These are phyloP conservation scores for Cinchona pubescens DNA, from an alignment of 257 asterid species.

Conservation along the genomic window DNA sequence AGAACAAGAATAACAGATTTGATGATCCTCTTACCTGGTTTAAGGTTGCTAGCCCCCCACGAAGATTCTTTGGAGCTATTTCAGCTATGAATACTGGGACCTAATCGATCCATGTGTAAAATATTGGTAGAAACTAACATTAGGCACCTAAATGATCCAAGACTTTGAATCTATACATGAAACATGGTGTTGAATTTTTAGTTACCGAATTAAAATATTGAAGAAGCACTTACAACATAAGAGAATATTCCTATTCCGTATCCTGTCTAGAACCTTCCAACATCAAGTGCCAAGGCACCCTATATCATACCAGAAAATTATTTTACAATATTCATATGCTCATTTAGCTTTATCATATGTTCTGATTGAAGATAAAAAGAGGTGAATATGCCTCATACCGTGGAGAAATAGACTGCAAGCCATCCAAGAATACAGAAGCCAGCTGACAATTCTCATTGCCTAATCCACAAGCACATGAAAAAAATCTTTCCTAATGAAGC, in stretches of 20 bases:
- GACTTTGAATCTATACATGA: background rate
- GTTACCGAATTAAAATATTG: background rate
- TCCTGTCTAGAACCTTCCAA: constrained; percentile 80
- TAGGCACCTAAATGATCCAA: background rate
- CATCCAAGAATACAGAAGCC: constrained; percentile 63
- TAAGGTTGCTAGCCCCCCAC: constrained; percentile 79
- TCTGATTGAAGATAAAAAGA: background rate
- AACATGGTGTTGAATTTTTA: background rate
- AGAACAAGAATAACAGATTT: background rate
- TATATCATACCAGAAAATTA: constrained; percentile 19
- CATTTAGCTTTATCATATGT: background rate
- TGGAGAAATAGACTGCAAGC: constrained; percentile 60
- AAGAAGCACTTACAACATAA: constrained; percentile 51
- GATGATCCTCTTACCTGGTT: constrained; percentile 52
- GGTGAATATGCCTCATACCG: constrained; percentile 30
- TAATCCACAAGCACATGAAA: constrained; percentile 23
- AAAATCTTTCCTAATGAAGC: background rate
- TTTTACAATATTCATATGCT: background rate
- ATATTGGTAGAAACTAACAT: background rate
- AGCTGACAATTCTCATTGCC: constrained; percentile 86
- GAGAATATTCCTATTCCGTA: constrained; percentile 81
- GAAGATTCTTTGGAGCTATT: constrained; percentile 76
- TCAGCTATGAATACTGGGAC: constrained; percentile 83
- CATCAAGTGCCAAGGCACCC: constrained; percentile 60
- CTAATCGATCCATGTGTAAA: constrained; percentile 24